Evolutionary conservation across 208 protist species (phyloP).

Genomic region (Crithidia fasciculata): DNA sequence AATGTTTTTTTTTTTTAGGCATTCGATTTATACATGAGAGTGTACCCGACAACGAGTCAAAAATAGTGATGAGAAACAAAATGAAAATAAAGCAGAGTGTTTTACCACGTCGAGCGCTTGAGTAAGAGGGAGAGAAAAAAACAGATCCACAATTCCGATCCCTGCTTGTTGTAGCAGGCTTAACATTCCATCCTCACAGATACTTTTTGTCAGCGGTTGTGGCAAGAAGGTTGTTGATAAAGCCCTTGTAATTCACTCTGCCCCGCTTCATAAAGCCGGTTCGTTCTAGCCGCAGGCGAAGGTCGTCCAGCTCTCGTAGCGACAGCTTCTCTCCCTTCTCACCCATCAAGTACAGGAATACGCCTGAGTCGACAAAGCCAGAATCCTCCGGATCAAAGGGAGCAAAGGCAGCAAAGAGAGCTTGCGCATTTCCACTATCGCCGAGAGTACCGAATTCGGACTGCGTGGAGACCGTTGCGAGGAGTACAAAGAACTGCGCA

Average conservation of each 20-base stretch:
- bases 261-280: constrained; percentile 50
- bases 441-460: constrained; percentile 1
- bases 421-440: not conserved
- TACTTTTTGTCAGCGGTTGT: constrained; percentile 24
- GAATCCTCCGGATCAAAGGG: constrained; percentile 53
- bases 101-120: no score
- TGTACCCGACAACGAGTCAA: no score
- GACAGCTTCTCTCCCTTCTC: constrained; percentile 54
- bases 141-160: not conserved
- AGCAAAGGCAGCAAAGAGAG: constrained; percentile 42
- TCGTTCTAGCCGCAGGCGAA: constrained; percentile 43
- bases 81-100: no score
- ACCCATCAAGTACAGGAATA: constrained; percentile 60
- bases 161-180: not conserved
- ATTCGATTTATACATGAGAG: no score
- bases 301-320: constrained; percentile 39
- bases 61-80: no score
- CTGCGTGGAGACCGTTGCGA: constrained; percentile 15
- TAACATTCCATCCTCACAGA: not conserved
- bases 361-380: constrained; percentile 53
- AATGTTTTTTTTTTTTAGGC: no score
- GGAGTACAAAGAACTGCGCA: constrained; percentile 67
- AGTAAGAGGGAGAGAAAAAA: not conserved
- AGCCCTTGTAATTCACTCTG: constrained; percentile 62
- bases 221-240: constrained; percentile 44